Conservation (phyloP, 805 yeast species). For the Groenewaldozyma tartarivorans region DNA sequence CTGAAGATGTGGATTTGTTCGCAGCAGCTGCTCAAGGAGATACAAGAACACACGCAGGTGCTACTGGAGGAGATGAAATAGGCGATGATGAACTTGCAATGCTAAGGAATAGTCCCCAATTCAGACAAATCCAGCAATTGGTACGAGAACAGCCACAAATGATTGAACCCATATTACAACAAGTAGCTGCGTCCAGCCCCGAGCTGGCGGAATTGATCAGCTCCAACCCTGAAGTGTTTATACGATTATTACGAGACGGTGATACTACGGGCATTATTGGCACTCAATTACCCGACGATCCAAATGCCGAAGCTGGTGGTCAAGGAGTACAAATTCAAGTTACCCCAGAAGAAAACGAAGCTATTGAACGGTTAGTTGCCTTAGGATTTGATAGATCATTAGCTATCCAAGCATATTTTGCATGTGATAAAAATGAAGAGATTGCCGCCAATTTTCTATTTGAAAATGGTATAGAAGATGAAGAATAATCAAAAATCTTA, state of each 20-base stretch:
- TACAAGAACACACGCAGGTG: slow-evolving; percentile 24
- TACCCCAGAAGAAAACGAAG: slow-evolving; percentile 76
- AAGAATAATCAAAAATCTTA: slow-evolving; percentile 3
- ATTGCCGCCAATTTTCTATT: slow-evolving; percentile 88
- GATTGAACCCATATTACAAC: slow-evolving; percentile 74
- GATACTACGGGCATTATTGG: slow-evolving; percentile 31
- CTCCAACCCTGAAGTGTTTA: slow-evolving; percentile 73
- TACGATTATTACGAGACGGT: slow-evolving; percentile 53
- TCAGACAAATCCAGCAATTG: slow-evolving; percentile 61
- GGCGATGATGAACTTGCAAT: slow-evolving; percentile 35
- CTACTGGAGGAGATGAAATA: slow-evolving; percentile 23
- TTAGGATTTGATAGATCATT: slow-evolving; percentile 83
- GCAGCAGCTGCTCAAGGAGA: slow-evolving; percentile 27
- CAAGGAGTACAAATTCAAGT: slow-evolving; percentile 40
- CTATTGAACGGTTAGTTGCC: slow-evolving; percentile 83
- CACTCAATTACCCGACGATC: slow-evolving; percentile 41
- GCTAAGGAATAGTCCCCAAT: slow-evolving; percentile 26
- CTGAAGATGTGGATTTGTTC: slow-evolving; percentile 31
- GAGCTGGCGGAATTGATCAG: slow-evolving; percentile 65
- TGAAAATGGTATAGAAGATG: slow-evolving; percentile 29
- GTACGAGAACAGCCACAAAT: slow-evolving; percentile 82
- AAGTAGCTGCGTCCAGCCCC: slow-evolving; percentile 73
- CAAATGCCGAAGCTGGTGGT: slow-evolving; percentile 42
- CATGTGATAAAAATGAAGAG: slow-evolving; percentile 97
- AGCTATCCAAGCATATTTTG: slow-evolving; percentile 90